phyloP scores from a whole-genome alignment of 345 rosid species.

The Murraya koenigii region DNA sequence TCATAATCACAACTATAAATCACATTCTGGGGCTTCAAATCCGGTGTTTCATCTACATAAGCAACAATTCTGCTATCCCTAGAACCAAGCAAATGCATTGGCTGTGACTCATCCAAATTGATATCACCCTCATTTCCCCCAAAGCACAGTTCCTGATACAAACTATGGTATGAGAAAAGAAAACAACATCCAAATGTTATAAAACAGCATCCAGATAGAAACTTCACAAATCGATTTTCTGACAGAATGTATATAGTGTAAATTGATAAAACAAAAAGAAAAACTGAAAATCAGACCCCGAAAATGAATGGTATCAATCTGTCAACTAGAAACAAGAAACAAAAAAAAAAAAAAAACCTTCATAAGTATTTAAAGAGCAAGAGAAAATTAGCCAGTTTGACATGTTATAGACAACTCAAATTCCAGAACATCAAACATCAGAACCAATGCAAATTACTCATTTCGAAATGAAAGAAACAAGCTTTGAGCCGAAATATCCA shows the following conservation, averaged over 20 bases:
- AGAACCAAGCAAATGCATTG: constrained; percentile 46
- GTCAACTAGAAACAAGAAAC: neutral
- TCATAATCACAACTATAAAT: constrained; percentile 50
- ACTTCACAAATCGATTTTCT: neutral
- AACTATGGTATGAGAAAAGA: constrained; percentile 32
- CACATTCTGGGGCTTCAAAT: constrained; percentile 32
- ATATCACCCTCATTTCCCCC: constrained; percentile 7
- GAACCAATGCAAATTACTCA: neutral
- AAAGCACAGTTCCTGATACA: constrained; percentile 17
- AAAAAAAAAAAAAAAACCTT: neutral
- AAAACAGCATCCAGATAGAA: neutral
- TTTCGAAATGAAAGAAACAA: neutral
- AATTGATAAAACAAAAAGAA: neutral
- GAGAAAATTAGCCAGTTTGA: neutral
- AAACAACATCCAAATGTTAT: neutral
- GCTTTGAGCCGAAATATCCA: neutral
- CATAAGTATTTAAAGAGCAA: neutral
- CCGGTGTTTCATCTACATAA: constrained; percentile 53
- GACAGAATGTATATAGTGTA: neutral
- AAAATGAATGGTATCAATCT: neutral
- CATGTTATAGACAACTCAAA: neutral
- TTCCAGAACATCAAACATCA: neutral
- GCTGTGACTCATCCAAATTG: constrained; percentile 27
- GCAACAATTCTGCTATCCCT: constrained; percentile 51
- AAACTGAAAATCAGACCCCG: neutral